Evolutionary conservation across 352 stramenopile genomes (phyloP).

Genomic region (Globisporangium perplexum): DNA sequence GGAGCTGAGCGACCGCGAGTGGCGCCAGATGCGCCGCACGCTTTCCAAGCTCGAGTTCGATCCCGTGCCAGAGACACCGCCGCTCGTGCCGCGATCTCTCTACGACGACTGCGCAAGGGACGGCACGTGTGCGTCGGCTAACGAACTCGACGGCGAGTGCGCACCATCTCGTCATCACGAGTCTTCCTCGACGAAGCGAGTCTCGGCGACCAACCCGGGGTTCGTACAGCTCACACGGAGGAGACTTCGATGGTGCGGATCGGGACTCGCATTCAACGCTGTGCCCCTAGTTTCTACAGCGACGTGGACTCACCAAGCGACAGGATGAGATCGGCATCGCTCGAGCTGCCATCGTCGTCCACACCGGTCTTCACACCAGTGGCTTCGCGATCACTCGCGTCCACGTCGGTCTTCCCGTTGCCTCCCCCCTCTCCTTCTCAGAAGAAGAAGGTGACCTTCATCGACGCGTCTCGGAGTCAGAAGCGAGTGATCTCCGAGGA

Average conservation of each 20-base stretch:
- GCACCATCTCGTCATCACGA: background rate
- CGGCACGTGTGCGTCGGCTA: too few species aligned
- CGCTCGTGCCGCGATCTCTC: constrained; percentile 28
- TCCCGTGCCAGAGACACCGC: constrained; percentile 52
- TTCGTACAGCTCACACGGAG: too few species aligned
- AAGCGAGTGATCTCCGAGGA: background rate
- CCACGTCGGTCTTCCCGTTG: constrained; percentile 10
- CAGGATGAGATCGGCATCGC: background rate
- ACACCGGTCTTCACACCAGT: background rate
- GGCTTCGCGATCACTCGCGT: background rate
- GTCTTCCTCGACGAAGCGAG: too few species aligned
- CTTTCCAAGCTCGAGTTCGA: constrained; percentile 55
- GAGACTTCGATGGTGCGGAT: too few species aligned
- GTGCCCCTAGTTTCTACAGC: too few species aligned
- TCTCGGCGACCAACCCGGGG: too few species aligned
- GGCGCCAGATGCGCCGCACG: constrained; percentile 50
- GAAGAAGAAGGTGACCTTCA: too few species aligned
- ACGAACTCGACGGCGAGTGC: background rate
- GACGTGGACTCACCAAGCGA: too few species aligned
- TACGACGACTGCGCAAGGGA: constrained; percentile 18
- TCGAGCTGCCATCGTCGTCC: constrained; percentile 23
- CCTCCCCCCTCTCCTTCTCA: constrained; percentile 1
- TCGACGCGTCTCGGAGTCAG: background rate
- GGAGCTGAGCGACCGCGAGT: constrained; percentile 44
- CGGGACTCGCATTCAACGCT: too few species aligned